Evolutionary conservation across 1,139 yeast species (phyloP), one percentile per base, ranked within the genome.

Genomic region (Hansenula lynferdii): DNA sequence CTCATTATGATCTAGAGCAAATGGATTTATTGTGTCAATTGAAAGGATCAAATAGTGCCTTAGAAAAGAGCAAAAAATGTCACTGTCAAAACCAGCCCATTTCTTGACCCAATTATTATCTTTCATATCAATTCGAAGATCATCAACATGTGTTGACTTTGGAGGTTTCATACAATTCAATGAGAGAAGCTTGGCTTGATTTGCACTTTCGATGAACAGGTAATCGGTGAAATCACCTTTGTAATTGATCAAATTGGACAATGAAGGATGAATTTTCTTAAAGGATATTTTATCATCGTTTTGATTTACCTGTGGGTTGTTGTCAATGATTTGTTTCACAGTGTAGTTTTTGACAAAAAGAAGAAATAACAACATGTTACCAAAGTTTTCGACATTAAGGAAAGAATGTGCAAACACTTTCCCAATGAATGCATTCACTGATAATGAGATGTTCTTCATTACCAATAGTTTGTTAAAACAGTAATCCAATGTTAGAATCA

Each of bases 391-490:
- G 2, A 84, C 56, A 46, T 72, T 65, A 54, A 79, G 75, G 49
- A 72, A 85, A 12, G 80, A 64, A 53, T 77, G 75, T 1, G 94
- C 90, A 57, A 86, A 75, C 1, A 82, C 74, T 54, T 86, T 85
- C 10, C 95, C 95, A n/a, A 81, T 69, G 53, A 85, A 85, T 3
- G 94, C 94, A 20, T 80, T 72, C 15, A 79, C 60, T 5, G 84
- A 67, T 9, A 80, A 60, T 1, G 90, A 71, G 8, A 81, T 62
- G 8, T 69, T 69, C 54, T 82, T 82, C 36, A 75, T 52, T 32
- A 72, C 65, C 14, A 81, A 65, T 49, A 75, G 70, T 34, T 64
- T 61, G 11, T 31, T 43, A 34, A 47, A 50, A 21, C 80, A 70
- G 49, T 69, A 75, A 34, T 72, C 77, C 42, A 84, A 61, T 0